phyloP scores from a whole-genome alignment of 441 rosid species.

The Croton setiger region DNA sequence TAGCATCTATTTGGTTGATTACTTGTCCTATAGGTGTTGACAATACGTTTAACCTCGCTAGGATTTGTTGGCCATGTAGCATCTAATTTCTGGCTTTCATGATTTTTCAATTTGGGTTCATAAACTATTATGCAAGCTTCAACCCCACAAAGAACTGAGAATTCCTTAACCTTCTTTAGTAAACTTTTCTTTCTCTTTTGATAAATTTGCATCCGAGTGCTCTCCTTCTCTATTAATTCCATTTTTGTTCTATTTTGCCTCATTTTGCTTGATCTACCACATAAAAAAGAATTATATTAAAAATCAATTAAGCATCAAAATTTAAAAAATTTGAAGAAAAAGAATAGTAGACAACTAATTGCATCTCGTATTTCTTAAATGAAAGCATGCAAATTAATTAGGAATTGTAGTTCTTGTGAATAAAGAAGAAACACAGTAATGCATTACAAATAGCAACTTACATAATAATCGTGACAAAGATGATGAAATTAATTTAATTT shows the following conservation, averaged over 20 bases:
- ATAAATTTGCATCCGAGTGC: constrained; percentile 40
- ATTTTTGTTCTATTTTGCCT: constrained; percentile 6
- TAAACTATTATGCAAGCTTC: constrained; percentile 51
- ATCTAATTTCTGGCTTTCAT: neutral
- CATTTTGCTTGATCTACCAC: constrained; percentile 14
- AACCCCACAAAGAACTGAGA: constrained; percentile 56
- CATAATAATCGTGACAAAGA: neutral
- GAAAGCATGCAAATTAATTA: too few relatives aligned
- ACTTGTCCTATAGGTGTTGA: constrained; percentile 12
- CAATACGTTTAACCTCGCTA: neutral
- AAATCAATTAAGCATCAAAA: neutral
- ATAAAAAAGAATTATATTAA: neutral
- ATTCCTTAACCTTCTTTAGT: constrained; percentile 50
- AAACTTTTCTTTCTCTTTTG: constrained; percentile 55
- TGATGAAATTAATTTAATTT: neutral
- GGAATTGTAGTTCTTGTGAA: neutral
- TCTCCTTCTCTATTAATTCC: constrained; percentile 30
- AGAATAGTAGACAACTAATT: too few relatives aligned
- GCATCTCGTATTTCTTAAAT: neutral
- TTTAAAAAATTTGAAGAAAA: too few relatives aligned
- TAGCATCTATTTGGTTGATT: constrained; percentile 13
- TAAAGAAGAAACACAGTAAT: neutral
- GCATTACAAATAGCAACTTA: neutral
- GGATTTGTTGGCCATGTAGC: constrained; percentile 18
- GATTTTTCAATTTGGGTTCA: constrained; percentile 17